phyloP scores from a whole-genome alignment of 2,329 filamentous ascomycete genomes.

The Aspergillus fructus region DNA sequence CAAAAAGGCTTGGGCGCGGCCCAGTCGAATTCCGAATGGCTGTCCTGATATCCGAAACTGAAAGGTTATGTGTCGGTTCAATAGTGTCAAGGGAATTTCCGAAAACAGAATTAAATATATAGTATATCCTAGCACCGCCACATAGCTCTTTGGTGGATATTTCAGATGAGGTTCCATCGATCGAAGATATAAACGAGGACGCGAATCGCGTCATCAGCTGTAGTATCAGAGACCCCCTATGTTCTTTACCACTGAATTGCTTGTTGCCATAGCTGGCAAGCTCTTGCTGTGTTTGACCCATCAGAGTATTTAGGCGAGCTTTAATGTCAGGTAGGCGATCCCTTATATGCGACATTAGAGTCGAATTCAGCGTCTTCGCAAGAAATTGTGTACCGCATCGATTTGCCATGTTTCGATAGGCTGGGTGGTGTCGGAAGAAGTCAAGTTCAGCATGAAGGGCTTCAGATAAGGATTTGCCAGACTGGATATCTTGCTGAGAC shows the following conservation, averaged over 20 bases:
- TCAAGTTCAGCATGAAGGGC: constrained; percentile 86
- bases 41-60: constrained; percentile 90
- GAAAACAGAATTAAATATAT: constrained; percentile 99
- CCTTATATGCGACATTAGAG: constrained; percentile 93
- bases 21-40: constrained; percentile 98
- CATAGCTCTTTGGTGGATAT: constrained; percentile 98
- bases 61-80: constrained; percentile 92
- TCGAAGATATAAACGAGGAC: constrained; percentile 95
- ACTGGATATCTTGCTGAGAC: constrained; percentile 96
- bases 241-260: constrained; percentile 95
- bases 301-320: constrained; percentile 91
- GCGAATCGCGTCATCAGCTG: constrained; percentile 98
- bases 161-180: constrained; percentile 96
- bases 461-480: constrained; percentile 90
- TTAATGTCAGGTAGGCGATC: constrained; percentile 97
- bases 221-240: constrained; percentile 88
- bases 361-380: constrained; percentile 91
- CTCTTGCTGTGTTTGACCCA: constrained; percentile 99
- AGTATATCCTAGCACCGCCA: constrained; percentile 92
- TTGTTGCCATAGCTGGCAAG: constrained; percentile 97
- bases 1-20: constrained; percentile 90
- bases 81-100: constrained; percentile 95
- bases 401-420: constrained; percentile 92
- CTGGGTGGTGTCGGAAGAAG: constrained; percentile 96
- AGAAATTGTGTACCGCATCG: constrained; percentile 92